Evolutionary conservation across 768 basidiomycete species (phyloP), one percentile per base, ranked within the genome.

Genomic region (Austroboletus eburneus): DNA sequence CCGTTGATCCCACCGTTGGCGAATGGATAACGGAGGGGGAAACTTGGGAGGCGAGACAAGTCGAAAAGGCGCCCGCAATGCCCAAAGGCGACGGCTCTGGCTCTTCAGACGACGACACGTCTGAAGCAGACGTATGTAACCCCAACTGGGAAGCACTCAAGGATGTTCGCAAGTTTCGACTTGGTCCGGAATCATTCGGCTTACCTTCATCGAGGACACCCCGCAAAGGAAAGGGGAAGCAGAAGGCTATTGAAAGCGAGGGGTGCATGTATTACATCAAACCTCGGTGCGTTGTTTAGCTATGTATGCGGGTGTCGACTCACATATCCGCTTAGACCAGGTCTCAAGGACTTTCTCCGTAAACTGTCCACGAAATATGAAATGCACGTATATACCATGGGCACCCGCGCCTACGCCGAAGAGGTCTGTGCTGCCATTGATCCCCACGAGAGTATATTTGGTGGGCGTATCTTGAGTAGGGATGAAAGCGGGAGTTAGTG

Each of bases 311-410:
- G 38, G 9, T 37, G 36, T 34, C 30, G 30, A 49, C 22, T 49
- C 14, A 36, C 37, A 16, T 5, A 13, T 33, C 34, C 39, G 14
- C 34, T 29, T 30, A 84, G 93, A 55, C 93, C 93, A 8, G 90
- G 91, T n/a, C 79, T 92, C 70, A 69, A 74, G 45, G 75, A 80
- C 39, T 98, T 99, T 66, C 73, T 99, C 43, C 69, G 71, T 50
- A 73, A 75, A 37, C 78, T 87, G 54, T 77, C 87, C 29, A 70
- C 72, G 41, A 83, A 87, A 60, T 99, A 95, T 67, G 94, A 98
- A 70, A 92, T 98, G 92, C 96, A 98, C 65, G 94, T 99, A 39
- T 99, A 99, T 68, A 99, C 95, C 20, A 98, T 98, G 94, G 96
- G 96, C 45, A 97, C 95, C 21, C 83, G 96, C 37, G 86, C 91